A percentile compares a stretch with the other conserved stretches of the same genome.
These are phyloP conservation scores for Cytospora leucostoma DNA, from an alignment of 2,329 filamentous ascomycete genomes.

Conservation along the genomic window DNA sequence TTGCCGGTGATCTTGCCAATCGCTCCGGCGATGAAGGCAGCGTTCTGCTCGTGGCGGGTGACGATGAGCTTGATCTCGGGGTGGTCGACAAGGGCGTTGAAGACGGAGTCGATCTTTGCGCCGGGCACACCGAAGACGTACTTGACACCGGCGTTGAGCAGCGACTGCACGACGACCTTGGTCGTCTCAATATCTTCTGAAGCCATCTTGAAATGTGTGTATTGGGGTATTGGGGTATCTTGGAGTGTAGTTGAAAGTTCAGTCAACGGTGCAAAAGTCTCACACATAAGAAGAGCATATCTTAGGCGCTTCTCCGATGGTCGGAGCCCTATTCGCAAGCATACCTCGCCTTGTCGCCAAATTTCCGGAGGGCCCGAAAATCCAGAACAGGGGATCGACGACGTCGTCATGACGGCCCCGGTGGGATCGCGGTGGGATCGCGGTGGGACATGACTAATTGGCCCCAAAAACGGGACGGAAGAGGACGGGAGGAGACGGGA, in stretches of 20 bases:
- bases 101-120: conserved; percentile 51
- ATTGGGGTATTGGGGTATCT: background rate
- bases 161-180: conserved; percentile 36
- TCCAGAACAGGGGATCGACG: background rate
- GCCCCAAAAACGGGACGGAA: background rate
- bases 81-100: conserved; percentile 48
- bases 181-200: conserved; percentile 32
- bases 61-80: conserved; percentile 49
- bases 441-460: background rate
- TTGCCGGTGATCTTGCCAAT: conserved; percentile 47
- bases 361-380: background rate
- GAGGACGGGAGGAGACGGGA: background rate
- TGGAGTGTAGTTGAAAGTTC: background rate
- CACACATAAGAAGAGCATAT: no score
- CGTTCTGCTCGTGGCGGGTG: conserved; percentile 52
- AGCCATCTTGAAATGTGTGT: conserved; percentile 9
- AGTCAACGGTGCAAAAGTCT: no score
- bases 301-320: no score
- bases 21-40: conserved; percentile 51
- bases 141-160: conserved; percentile 43
- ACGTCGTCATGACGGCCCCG: conserved; percentile 4
- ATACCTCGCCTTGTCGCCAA: conserved; percentile 11
- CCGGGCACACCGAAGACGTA: conserved; percentile 50
- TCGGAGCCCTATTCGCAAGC: no score
- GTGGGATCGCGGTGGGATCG: background rate